Evolutionary conservation across 371 early-diverging fungal genomes (phyloP).

Genomic region (Apophysomyces sp.): DNA sequence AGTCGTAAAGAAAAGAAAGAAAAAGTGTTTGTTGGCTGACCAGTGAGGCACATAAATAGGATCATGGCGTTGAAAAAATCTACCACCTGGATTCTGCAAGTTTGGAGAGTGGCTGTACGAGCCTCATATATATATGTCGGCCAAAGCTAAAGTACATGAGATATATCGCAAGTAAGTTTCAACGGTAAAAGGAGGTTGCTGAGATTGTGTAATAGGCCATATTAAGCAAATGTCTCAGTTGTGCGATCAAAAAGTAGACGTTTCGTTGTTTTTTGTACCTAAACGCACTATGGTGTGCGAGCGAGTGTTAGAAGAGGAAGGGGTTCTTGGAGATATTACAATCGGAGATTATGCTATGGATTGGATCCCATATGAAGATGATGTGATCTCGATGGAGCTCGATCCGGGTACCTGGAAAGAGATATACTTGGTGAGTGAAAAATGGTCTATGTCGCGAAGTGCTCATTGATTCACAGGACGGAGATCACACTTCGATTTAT

Average conservation of each 20-base stretch:
- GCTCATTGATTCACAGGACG: slow-evolving; percentile 53
- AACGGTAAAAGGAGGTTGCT: not conserved
- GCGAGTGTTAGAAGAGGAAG: slow-evolving; percentile 85
- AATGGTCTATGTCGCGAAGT: not conserved
- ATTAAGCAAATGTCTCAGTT: slow-evolving; percentile 35
- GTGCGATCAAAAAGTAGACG: slow-evolving; percentile 35
- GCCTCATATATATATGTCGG: slow-evolving; percentile 81
- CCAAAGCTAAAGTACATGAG: slow-evolving; percentile 79
- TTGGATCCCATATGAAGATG: slow-evolving; percentile 87
- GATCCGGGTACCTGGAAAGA: slow-evolving; percentile 75
- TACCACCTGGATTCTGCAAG: slow-evolving; percentile 72
- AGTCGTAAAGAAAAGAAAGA: not conserved
- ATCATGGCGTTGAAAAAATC: slow-evolving; percentile 94
- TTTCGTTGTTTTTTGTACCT: slow-evolving; percentile 87
- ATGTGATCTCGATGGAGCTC: slow-evolving; percentile 88
- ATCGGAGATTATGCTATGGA: slow-evolving; percentile 89
- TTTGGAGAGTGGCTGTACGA: slow-evolving; percentile 67
- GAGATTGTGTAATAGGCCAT: slow-evolving; percentile 29
- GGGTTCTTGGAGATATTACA: slow-evolving; percentile 84
- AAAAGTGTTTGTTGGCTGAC: not conserved
- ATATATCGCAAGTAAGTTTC: slow-evolving; percentile 72
- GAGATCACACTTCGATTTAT: slow-evolving; percentile 79
- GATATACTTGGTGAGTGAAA: slow-evolving; percentile 65
- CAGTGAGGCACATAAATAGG: slow-evolving; percentile 42
- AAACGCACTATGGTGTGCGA: slow-evolving; percentile 86